Base-by-base conservation (phyloP, 306 rosid species). In the Castanea sativa region DNA sequence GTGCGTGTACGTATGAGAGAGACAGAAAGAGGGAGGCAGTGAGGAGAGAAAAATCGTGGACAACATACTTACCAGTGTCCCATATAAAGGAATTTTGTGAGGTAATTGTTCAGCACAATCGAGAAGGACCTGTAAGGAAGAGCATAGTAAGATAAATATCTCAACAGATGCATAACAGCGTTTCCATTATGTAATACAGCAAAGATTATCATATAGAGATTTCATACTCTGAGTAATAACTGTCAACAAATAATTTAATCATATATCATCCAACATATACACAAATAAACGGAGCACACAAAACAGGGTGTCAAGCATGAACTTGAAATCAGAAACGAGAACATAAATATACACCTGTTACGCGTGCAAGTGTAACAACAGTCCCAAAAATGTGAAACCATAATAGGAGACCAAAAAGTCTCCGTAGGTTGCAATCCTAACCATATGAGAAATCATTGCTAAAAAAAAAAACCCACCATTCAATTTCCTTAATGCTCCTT, bases 51-150 rank as follows among this genome's bases (percentile, higher is more conserved):
- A 20, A 69, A 51, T 65, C 35, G 33, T 12, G 78, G 43, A 71
- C 16, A 60, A 64, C 75, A 21, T 69, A 45, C 70, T 14, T 91
- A 95, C 99, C 99, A 95, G 71, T 6, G 99, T 89, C 82, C 97
- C 97, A 71, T 90, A 95, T 3, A 91, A 73, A 73, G 99, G 95
- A 86, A 84, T 87, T 89, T 95, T 95, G 86, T 95, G 99, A 82
- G 98, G 96, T 87, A 95, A 84, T 83, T 93, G 99, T 80, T 91
- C 99, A 52, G 91, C 87, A 77, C 97, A 93, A 49, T 79, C 73
- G 15, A 90, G 78, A 84, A 95, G 88, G 85, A 89, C 88, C 99
- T 95, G 98, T 87, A 63, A 73, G 4, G 57, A 85, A 18, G 73
- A 80, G 87, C 41, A 61, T 33, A 77, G 81, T 21, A 69, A 73